A percentile compares a stretch with the other conserved stretches of the same genome.
Conservation (phyloP, 805 yeast genomes). For the Gaillardinia entomophila region DNA sequence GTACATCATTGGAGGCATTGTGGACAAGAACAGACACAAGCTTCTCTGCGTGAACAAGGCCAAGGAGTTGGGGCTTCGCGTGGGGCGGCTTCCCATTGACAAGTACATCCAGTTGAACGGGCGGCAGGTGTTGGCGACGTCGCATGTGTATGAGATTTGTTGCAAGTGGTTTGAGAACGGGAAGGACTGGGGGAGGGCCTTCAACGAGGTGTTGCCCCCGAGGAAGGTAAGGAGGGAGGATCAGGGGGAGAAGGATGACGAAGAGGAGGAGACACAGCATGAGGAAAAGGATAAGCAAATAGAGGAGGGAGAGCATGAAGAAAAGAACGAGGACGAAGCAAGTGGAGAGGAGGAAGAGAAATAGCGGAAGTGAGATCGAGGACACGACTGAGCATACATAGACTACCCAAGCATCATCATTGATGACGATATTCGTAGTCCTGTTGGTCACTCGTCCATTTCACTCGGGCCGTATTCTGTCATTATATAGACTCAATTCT, state of each 20-base stretch:
- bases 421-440: no score
- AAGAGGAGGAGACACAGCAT: slow-evolving; percentile 10
- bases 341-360: not conserved
- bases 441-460: no score
- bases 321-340: not conserved
- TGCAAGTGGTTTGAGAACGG: slow-evolving; percentile 67
- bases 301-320: not conserved
- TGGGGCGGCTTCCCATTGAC: slow-evolving; percentile 81
- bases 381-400: no score
- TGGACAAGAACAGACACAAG: slow-evolving; percentile 89
- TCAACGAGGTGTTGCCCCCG: slow-evolving; percentile 80
- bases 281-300: slow-evolving; percentile 2
- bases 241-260: slow-evolving; percentile 2
- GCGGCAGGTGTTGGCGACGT: slow-evolving; percentile 83
- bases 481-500: no score
- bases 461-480: no score
- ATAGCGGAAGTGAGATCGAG: no score
- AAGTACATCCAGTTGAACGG: slow-evolving; percentile 80
- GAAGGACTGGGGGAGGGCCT: slow-evolving; percentile 79
- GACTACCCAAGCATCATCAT: no score
- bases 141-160: slow-evolving; percentile 88
- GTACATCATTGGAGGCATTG: slow-evolving; percentile 92
- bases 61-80: slow-evolving; percentile 56
- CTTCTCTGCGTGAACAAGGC: slow-evolving; percentile 80
- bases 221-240: slow-evolving; percentile 44